Evolutionary conservation across 1,139 yeast species (phyloP).

Genomic region (Geotrichum restrictum): DNA sequence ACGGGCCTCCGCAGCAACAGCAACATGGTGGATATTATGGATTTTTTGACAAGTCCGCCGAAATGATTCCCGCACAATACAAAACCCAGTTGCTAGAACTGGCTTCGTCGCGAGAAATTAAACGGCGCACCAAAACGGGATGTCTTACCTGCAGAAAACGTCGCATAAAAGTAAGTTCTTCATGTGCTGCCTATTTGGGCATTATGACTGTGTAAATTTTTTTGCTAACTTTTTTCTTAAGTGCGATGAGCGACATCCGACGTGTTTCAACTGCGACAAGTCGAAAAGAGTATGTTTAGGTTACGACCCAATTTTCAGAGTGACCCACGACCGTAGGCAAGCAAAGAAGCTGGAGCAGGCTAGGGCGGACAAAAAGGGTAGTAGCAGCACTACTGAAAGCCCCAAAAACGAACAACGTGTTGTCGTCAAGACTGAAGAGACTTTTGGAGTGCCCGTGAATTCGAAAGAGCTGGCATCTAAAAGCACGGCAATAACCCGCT

Average conservation of each 20-base stretch:
- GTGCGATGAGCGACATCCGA: constrained; percentile 73
- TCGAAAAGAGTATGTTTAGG: constrained; percentile 70
- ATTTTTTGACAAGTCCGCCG: neutral
- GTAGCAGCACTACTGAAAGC: neutral
- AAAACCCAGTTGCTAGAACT: constrained; percentile 7
- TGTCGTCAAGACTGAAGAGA: neutral
- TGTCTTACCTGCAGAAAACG: constrained; percentile 70
- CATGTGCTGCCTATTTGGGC: neutral
- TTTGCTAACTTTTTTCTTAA: constrained; percentile 1
- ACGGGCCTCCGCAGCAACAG: neutral
- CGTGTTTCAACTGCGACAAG: constrained; percentile 69
- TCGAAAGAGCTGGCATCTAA: neutral
- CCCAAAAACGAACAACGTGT: neutral
- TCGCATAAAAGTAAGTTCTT: constrained; percentile 44
- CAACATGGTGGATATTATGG: constrained; percentile 1
- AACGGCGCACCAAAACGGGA: constrained; percentile 64
- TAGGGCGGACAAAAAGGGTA: neutral
- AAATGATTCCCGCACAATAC: constrained; percentile 1
- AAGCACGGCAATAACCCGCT: neutral
- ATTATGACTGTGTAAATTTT: neutral
- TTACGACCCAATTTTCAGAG: constrained; percentile 45
- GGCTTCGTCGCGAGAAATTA: constrained; percentile 29
- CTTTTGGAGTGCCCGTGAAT: neutral
- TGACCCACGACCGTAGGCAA: constrained; percentile 25
- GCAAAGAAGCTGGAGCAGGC: neutral